Percentiles rank a stretch among this genome's conserved stretches.
These are phyloP conservation scores for Phytophthora constricta DNA, from an alignment of 352 stramenopile genomes.

Conservation along the genomic window DNA sequence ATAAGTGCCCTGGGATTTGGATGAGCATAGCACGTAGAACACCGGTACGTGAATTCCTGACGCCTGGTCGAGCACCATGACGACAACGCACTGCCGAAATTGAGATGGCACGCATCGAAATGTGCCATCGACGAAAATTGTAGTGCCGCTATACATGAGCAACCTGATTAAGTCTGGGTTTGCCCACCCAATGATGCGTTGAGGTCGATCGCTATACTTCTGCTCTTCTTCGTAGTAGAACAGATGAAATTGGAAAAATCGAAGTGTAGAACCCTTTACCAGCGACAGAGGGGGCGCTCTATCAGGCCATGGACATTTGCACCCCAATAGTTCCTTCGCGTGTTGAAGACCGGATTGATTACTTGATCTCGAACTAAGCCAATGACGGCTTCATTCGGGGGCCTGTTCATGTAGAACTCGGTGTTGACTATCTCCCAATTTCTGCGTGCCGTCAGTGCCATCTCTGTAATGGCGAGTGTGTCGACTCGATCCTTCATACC, in stretches of 20 bases:
- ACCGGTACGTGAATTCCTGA: conserved; percentile 1
- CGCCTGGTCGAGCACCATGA: conserved; percentile 17
- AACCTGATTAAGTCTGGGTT: conserved; percentile 13
- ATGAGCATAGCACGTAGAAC: conserved; percentile 10
- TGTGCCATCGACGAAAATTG: conserved; percentile 33
- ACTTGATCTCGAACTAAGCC: neutral
- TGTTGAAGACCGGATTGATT: neutral
- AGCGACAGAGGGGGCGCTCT: neutral
- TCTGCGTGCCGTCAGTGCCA: neutral
- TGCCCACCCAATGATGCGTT: conserved; percentile 24
- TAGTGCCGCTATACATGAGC: conserved; percentile 1
- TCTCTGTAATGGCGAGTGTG: neutral
- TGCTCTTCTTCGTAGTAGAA: neutral
- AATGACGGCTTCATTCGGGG: neutral
- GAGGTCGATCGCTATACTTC: neutral
- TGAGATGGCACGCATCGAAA: conserved; percentile 13
- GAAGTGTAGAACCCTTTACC: neutral
- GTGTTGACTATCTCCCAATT: neutral
- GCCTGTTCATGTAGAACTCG: neutral
- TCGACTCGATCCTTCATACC: neutral
- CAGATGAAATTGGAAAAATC: neutral
- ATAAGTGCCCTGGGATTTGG: neutral
- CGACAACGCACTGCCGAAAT: conserved; percentile 14
- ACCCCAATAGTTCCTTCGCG: neutral
- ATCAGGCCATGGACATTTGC: neutral